Conservation (phyloP, 2,329 filamentous ascomycete species). For the Clarireedia homoeocarpa region DNA sequence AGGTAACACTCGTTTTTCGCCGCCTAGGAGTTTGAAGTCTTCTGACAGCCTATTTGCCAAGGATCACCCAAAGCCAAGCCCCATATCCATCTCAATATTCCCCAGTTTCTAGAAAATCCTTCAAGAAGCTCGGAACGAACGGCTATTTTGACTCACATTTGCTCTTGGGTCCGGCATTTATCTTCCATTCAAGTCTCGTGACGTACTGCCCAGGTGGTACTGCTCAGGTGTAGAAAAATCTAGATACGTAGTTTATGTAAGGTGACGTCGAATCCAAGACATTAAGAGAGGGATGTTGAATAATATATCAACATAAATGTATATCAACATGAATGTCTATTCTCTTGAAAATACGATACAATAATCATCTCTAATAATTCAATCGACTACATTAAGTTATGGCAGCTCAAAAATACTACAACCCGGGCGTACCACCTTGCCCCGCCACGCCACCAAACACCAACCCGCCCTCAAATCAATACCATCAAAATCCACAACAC, state of each 20-base stretch:
- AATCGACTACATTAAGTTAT: not conserved
- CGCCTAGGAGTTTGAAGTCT: no score
- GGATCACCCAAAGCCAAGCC: no score
- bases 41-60: no score
- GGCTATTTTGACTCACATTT: no score
- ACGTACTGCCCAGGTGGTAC: not conserved
- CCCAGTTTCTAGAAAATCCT: no score
- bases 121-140: no score
- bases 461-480: not conserved
- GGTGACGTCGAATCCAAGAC: not conserved
- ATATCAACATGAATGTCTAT: not conserved
- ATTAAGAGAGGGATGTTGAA: not conserved
- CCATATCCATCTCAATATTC: no score
- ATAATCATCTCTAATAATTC: no score
- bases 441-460: not conserved
- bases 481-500: slow-evolving; percentile 1
- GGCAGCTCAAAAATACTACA: not conserved
- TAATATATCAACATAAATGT: not conserved
- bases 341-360: not conserved
- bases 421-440: not conserved
- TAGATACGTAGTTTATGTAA: not conserved
- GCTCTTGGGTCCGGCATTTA: no score
- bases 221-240: not conserved
- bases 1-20: no score
- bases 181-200: not conserved